Evolutionary conservation across 2,329 filamentous ascomycete genomes (phyloP).

Genomic region (Diaporthe citriasiana): DNA sequence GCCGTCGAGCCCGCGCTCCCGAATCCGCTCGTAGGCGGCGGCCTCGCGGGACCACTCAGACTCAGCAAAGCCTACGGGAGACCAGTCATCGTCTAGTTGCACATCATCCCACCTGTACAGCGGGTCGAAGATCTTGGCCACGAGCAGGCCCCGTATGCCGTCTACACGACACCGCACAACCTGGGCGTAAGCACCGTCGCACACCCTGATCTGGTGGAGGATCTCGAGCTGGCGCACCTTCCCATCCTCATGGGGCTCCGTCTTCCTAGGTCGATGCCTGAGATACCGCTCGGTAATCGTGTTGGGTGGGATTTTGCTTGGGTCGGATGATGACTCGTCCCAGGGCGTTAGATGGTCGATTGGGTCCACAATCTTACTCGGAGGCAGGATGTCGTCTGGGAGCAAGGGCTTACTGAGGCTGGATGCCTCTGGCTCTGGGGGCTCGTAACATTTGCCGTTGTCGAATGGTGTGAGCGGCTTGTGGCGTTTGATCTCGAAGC

Average conservation of each 20-base stretch:
- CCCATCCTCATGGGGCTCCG: not conserved
- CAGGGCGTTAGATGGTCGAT: slow-evolving; percentile 5
- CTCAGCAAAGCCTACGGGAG: not conserved
- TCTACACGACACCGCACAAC: slow-evolving; percentile 3
- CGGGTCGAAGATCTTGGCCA: slow-evolving; percentile 13
- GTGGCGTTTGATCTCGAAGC: slow-evolving; percentile 9
- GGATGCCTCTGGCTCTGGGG: not conserved
- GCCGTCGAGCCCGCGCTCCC: not conserved
- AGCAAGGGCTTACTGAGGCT: not conserved
- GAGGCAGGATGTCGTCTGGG: not conserved
- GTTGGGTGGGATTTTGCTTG: not conserved
- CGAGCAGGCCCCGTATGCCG: not conserved
- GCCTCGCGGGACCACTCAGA: slow-evolving; percentile 9
- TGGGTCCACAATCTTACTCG: not conserved
- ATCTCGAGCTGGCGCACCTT: not conserved
- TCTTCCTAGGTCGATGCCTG: not conserved
- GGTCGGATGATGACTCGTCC: not conserved
- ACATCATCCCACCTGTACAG: not conserved
- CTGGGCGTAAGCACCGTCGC: slow-evolving; percentile 8
- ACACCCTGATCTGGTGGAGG: slow-evolving; percentile 5
- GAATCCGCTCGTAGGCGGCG: not conserved
- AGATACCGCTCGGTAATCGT: not conserved
- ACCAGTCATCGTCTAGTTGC: not conserved
- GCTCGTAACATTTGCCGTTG: not conserved
- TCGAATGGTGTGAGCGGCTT: slow-evolving; percentile 14